These are phyloP conservation scores for Plasmopara halstedii DNA, from an alignment of 352 stramenopile species.

Conservation along the genomic window DNA sequence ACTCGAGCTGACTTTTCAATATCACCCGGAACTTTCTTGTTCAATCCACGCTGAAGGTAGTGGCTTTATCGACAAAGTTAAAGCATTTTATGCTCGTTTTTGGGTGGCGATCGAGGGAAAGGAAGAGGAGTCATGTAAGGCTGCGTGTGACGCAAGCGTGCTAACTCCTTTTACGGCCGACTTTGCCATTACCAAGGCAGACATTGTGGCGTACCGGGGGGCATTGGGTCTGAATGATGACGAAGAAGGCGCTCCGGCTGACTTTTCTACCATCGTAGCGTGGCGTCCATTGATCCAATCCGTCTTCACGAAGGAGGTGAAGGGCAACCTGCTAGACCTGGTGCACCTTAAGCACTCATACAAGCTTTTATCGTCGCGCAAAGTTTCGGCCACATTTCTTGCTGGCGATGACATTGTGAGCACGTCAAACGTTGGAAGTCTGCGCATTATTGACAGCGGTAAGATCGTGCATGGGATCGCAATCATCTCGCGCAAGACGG, in stretches of 20 bases:
- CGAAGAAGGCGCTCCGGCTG: slow-evolving; percentile 34
- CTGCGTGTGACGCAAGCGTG: slow-evolving; percentile 54
- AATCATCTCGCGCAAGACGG: slow-evolving; percentile 54
- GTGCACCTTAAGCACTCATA: slow-evolving; percentile 84
- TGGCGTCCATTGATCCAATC: slow-evolving; percentile 81
- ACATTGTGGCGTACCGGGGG: slow-evolving; percentile 55
- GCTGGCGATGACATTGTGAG: slow-evolving; percentile 67
- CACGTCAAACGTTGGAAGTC: slow-evolving; percentile 53
- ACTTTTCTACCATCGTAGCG: slow-evolving; percentile 73
- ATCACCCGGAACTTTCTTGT: slow-evolving; percentile 33
- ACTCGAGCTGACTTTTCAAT: slow-evolving; percentile 51
- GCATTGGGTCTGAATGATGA: slow-evolving; percentile 34
- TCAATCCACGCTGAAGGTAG: slow-evolving; percentile 43
- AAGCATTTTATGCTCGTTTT: slow-evolving; percentile 72
- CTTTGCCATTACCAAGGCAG: slow-evolving; percentile 46
- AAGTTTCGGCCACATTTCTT: slow-evolving; percentile 34
- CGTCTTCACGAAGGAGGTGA: slow-evolving; percentile 75
- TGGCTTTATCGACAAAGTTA: slow-evolving; percentile 49
- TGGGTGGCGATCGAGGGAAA: slow-evolving; percentile 56
- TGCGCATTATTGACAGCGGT: slow-evolving; percentile 70
- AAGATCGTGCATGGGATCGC: slow-evolving; percentile 73
- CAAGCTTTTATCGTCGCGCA: slow-evolving; percentile 47
- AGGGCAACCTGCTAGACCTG: slow-evolving; percentile 72
- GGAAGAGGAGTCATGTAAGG: slow-evolving; percentile 48
- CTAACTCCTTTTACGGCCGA: slow-evolving; percentile 50